A percentile compares a stretch with the other conserved stretches of the same genome.
These are phyloP conservation scores for Mucor plumbeus DNA, from an alignment of 371 early-diverging fungal species.

Conservation along the genomic window DNA sequence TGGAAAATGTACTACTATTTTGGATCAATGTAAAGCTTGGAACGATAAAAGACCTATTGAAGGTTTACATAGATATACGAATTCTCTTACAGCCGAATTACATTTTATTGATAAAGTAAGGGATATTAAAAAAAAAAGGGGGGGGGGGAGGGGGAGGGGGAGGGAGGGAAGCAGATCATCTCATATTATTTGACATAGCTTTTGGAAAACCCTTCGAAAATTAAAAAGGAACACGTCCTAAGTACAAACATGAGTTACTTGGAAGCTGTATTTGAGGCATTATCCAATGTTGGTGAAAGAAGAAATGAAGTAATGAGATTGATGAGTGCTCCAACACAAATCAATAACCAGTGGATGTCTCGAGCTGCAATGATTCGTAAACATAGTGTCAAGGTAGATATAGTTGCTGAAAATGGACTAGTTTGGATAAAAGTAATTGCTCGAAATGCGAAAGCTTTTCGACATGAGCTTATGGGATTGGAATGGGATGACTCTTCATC, in stretches of 20 bases:
- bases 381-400: slow-evolving; percentile 51
- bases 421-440: slow-evolving; percentile 66
- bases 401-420: slow-evolving; percentile 53
- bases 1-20: slow-evolving; percentile 14
- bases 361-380: slow-evolving; percentile 36
- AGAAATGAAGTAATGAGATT: slow-evolving; percentile 40
- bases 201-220: slow-evolving; percentile 30
- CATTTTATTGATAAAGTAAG: slow-evolving; percentile 31
- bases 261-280: slow-evolving; percentile 50
- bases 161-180: not conserved
- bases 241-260: slow-evolving; percentile 52
- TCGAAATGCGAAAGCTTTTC: slow-evolving; percentile 52
- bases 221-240: slow-evolving; percentile 48
- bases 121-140: not conserved
- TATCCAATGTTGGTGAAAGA: slow-evolving; percentile 24
- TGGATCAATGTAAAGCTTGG: slow-evolving; percentile 24
- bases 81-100: slow-evolving; percentile 28
- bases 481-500: slow-evolving; percentile 36
- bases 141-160: too few relatives aligned
- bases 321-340: slow-evolving; percentile 28
- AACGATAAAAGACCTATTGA: slow-evolving; percentile 24
- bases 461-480: slow-evolving; percentile 54
- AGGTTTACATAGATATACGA: slow-evolving; percentile 28
- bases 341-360: slow-evolving; percentile 34
- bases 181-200: slow-evolving; percentile 26